Evolutionary conservation across 345 rosid genomes (phyloP).

Genomic region (Kandelia obovata): DNA sequence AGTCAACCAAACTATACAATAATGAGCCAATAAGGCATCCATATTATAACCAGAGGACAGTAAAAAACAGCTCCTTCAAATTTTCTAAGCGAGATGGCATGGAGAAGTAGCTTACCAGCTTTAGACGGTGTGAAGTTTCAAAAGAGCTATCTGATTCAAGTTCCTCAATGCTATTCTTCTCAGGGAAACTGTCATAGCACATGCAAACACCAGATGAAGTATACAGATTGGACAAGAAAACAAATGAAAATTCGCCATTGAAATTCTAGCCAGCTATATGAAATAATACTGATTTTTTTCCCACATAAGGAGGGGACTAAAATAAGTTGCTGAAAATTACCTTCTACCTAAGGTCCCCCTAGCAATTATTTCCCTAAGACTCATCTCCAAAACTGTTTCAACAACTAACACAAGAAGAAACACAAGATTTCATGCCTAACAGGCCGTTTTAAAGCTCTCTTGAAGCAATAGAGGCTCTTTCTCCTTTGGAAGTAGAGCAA

Average conservation of each 20-base stretch:
- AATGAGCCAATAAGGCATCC: neutral
- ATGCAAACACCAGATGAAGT: slow-evolving; percentile 28
- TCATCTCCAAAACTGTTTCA: slow-evolving; percentile 25
- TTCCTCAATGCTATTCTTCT: slow-evolving; percentile 50
- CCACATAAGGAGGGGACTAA: slow-evolving; percentile 7
- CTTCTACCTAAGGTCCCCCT: slow-evolving; percentile 28
- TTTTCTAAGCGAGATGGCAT: slow-evolving; percentile 10
- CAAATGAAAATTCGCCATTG: slow-evolving; percentile 15
- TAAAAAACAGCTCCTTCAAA: neutral
- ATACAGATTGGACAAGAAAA: slow-evolving; percentile 22
- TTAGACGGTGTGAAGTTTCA: slow-evolving; percentile 49
- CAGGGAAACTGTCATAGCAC: slow-evolving; percentile 64
- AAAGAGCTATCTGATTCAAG: slow-evolving; percentile 40
- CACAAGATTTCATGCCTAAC: neutral
- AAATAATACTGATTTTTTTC: slow-evolving; percentile 1
- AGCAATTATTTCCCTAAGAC: slow-evolving; percentile 31
- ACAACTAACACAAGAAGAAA: neutral
- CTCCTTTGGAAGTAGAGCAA: slow-evolving; percentile 6
- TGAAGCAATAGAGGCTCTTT: slow-evolving; percentile 16
- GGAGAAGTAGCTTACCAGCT: slow-evolving; percentile 54
- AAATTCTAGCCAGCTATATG: slow-evolving; percentile 14
- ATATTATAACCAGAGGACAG: neutral
- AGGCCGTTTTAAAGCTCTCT: slow-evolving; percentile 22
- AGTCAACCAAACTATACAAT: too few relatives aligned
- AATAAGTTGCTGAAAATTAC: slow-evolving; percentile 11